These are phyloP conservation scores for Mortierella sp. DNA, from an alignment of 371 early-diverging fungal species.

Conservation along the genomic window DNA sequence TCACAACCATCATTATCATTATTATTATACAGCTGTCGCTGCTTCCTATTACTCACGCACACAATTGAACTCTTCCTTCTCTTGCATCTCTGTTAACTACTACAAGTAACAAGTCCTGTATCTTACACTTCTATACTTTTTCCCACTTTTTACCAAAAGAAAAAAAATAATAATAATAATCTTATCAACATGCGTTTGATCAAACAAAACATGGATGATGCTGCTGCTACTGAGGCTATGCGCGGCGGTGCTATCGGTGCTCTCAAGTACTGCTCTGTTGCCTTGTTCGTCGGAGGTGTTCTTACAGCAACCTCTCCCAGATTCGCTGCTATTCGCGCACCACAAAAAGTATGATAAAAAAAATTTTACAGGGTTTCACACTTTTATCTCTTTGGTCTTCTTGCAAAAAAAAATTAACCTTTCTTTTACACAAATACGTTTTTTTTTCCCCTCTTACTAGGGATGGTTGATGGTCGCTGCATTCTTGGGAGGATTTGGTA, in stretches of 20 bases:
- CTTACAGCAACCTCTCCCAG: slow-evolving; percentile 47
- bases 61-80: no score
- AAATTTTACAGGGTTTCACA: background rate
- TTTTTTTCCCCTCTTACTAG: slow-evolving; percentile 10
- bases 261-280: slow-evolving; percentile 51
- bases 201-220: slow-evolving; percentile 48
- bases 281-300: slow-evolving; percentile 39
- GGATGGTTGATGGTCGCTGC: slow-evolving; percentile 55
- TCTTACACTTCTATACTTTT: background rate
- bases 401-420: background rate
- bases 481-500: slow-evolving; percentile 52
- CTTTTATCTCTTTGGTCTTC: background rate
- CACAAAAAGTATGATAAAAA: slow-evolving; percentile 38
- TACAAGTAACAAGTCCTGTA: no score
- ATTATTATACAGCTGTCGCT: no score
- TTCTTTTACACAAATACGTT: no score
- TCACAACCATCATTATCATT: no score
- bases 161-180: background rate
- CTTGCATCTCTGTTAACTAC: background rate
- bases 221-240: slow-evolving; percentile 51
- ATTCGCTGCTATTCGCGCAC: slow-evolving; percentile 44
- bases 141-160: background rate
- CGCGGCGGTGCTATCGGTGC: slow-evolving; percentile 52
- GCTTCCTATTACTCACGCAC: no score
- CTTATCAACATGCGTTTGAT: slow-evolving; percentile 44